Evolutionary conservation across 805 yeast genomes (phyloP), one percentile per base, ranked within the genome.

Genomic region (Candida cerambycidarum): DNA sequence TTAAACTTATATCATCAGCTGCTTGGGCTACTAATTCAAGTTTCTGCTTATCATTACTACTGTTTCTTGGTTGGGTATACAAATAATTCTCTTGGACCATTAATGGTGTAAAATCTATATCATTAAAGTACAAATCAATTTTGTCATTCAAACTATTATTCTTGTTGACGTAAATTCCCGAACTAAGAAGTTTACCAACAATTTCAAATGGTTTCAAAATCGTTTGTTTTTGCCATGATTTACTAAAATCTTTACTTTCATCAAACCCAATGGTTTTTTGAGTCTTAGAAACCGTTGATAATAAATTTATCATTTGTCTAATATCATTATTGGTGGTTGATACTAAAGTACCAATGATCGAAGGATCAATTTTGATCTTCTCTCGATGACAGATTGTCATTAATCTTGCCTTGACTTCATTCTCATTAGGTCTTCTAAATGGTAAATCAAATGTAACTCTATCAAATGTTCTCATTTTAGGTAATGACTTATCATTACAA

Each of bases 381-480:
- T 93, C 99, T 48, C 95, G 74, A 44, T 78, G 79, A 1, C 97
- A 95, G 58, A 93, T 92, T 0, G 97, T 82, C 88, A 90, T 79
- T 48, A 93, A 68, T 52, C 99, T 74, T 2, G 95, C 79, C 53
- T 83, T 80, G 62, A 93, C 81, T 56, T 87, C 89, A 30, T 71
- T 72, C 14, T 92, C 90, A 16, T 83, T 82, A 4, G 99, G 99
- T 57, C 98, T 76, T 63, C 96, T 76, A 69, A 93, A 93, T 24
- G 85, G 85, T 46, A 93, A 56, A 52, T 89, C 96, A 47, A 76
- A 74, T 4, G 93, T 80, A 13, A 80, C 85, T 48, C 85, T 74
- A 61, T 93, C 99, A 59, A 93, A 92, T 0, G 96, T 93, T 56
- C 97, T 76, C 98, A 93, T 92, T 58, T 93, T 93, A 0, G 97